A percentile compares a stretch with the other conserved stretches of the same genome.
Evolutionary conservation across 345 rosid species (phyloP).

Genomic region (Brassica incana): DNA sequence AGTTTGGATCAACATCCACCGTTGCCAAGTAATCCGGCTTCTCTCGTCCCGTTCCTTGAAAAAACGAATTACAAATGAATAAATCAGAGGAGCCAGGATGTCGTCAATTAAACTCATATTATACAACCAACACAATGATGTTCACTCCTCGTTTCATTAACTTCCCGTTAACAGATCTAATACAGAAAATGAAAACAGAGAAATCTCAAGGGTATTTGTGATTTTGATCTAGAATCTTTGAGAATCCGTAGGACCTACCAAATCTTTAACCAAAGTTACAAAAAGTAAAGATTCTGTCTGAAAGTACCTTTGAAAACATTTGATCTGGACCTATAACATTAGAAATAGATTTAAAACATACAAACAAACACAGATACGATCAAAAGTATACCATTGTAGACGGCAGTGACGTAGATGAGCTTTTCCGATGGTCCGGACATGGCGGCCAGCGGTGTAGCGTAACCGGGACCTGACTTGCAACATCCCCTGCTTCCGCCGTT

Average conservation of each 20-base stretch:
- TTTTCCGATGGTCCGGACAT: slow-evolving; percentile 82
- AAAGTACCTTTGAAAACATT: background rate
- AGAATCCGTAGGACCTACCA: slow-evolving; percentile 16
- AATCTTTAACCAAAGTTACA: background rate
- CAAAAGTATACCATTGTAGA: slow-evolving; percentile 57
- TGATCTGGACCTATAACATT: background rate
- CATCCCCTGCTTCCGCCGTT: slow-evolving; percentile 40
- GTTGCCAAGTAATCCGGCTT: slow-evolving; percentile 86
- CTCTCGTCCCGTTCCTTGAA: slow-evolving; percentile 70
- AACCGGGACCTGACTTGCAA: slow-evolving; percentile 81
- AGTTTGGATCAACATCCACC: slow-evolving; percentile 78
- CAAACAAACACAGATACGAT: background rate
- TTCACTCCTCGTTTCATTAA: background rate
- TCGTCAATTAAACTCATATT: too few species aligned
- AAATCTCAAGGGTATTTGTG: background rate
- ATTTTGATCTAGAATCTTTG: background rate
- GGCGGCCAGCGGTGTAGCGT: slow-evolving; percentile 77
- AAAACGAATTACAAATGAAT: background rate
- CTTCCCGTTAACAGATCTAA: background rate
- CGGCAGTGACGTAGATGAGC: slow-evolving; percentile 79
- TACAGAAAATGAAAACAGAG: background rate
- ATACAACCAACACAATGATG: background rate
- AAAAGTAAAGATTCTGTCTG: background rate
- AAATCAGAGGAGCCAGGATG: background rate
- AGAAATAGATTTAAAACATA: background rate